phyloP scores from a whole-genome alignment of 345 rosid genomes.

The Noccaea bulbosa region DNA sequence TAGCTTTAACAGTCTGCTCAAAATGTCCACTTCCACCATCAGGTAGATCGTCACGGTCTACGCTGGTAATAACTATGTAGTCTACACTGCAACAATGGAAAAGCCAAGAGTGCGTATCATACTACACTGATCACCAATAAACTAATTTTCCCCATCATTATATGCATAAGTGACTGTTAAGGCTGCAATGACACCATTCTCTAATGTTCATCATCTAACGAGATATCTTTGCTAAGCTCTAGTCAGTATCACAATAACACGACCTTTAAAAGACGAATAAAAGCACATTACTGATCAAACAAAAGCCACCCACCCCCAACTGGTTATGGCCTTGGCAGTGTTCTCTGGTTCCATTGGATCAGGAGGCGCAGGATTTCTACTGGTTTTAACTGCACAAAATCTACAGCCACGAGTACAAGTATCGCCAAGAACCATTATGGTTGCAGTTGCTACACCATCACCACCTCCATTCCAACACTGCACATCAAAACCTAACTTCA shows the following conservation, averaged over 20 bases:
- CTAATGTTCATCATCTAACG: background rate
- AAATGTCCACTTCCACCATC: constrained; percentile 99
- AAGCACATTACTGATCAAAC: no score
- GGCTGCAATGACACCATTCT: background rate
- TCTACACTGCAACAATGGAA: constrained; percentile 71
- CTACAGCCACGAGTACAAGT: constrained; percentile 99
- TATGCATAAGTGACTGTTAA: background rate
- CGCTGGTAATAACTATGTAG: constrained; percentile 95
- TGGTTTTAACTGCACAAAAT: constrained; percentile 98
- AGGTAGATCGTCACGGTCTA: constrained; percentile 95
- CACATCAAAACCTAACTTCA: constrained; percentile 14
- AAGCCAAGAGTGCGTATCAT: constrained; percentile 23
- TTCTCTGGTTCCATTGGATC: constrained; percentile 94
- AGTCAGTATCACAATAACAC: constrained; percentile 9
- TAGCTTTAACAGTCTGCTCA: constrained; percentile 85
- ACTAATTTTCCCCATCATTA: background rate
- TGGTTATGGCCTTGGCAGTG: constrained; percentile 86
- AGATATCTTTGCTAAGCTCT: background rate
- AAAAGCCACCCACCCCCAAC: constrained; percentile 83
- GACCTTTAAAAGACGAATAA: background rate
- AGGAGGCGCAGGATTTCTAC: constrained; percentile 86
- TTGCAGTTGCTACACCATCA: constrained; percentile 95
- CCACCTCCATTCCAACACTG: constrained; percentile 99
- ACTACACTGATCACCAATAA: background rate
- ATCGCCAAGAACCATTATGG: constrained; percentile 96